phyloP scores from a whole-genome alignment of 83 land plant genomes.

The Isoetes engelmannii region DNA sequence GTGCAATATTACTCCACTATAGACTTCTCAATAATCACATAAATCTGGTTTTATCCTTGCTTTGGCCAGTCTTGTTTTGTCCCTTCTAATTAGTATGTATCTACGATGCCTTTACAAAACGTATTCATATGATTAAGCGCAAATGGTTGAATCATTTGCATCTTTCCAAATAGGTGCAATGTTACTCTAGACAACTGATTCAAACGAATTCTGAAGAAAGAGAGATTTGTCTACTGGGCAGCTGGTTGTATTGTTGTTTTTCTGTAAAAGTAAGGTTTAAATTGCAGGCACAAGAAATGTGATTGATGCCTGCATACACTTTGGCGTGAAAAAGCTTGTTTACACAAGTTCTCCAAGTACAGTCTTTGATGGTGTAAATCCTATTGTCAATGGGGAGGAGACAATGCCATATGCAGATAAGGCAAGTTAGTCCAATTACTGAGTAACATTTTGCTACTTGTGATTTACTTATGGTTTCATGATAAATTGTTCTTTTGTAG shows the following conservation, averaged over 20 bases:
- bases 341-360: conserved; percentile 93
- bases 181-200: too few relatives aligned
- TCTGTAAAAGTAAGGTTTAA: background rate
- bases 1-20: too few relatives aligned
- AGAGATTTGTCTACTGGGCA: background rate
- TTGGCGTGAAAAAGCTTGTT: conserved; percentile 68
- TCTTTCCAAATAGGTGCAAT: too few relatives aligned
- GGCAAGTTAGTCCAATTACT: conserved; percentile 28
- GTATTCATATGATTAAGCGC: too few relatives aligned
- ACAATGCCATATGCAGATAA: conserved; percentile 66
- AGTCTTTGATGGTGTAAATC: conserved; percentile 83
- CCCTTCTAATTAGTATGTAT: too few relatives aligned
- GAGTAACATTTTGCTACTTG: conserved; percentile 1
- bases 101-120: too few relatives aligned
- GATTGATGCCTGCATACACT: conserved; percentile 65
- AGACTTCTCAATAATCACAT: too few relatives aligned
- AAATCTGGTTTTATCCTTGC: too few relatives aligned
- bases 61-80: too few relatives aligned
- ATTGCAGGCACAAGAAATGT: conserved; percentile 75
- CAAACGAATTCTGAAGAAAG: background rate
- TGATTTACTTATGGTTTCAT: background rate
- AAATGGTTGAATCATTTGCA: too few relatives aligned
- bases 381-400: conserved; percentile 63
- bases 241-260: background rate
- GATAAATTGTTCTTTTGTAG: conserved; percentile 26